These are phyloP conservation scores for Venturiaceae sp. DNA, from an alignment of 2,329 filamentous ascomycete genomes.

Conservation along the genomic window DNA sequence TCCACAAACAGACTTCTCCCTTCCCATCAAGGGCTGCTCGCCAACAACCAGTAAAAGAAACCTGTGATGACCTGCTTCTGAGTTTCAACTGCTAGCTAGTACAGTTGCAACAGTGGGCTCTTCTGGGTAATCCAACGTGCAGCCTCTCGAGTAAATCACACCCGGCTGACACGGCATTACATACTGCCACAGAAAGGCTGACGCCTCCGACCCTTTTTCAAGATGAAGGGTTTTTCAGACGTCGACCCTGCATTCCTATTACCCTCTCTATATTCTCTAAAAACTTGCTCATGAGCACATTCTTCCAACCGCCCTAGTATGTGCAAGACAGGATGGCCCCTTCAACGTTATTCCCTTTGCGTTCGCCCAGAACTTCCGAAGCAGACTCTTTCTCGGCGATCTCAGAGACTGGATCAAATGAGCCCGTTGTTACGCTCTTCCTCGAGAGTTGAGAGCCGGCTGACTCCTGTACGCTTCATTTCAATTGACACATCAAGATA, in stretches of 20 bases:
- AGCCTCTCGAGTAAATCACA: background rate
- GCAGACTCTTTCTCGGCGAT: background rate
- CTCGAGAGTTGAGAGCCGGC: background rate
- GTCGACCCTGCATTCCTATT: background rate
- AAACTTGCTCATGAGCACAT: background rate
- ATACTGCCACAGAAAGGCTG: background rate
- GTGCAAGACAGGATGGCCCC: background rate
- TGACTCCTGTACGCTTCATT: background rate
- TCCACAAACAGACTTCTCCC: background rate
- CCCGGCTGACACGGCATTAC: background rate
- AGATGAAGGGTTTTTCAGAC: background rate
- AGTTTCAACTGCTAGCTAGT: background rate
- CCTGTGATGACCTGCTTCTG: background rate
- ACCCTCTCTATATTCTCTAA: background rate
- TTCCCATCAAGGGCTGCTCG: background rate
- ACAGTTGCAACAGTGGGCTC: background rate
- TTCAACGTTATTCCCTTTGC: background rate
- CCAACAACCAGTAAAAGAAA: background rate
- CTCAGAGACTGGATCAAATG: background rate
- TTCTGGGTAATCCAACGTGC: background rate
- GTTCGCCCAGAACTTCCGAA: background rate
- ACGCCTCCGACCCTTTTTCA: background rate
- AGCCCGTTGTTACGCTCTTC: background rate
- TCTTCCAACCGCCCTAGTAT: background rate
- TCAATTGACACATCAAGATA: background rate